Evolutionary conservation across 257 asterid species (phyloP).

Genomic region (Cordia subcordata): DNA sequence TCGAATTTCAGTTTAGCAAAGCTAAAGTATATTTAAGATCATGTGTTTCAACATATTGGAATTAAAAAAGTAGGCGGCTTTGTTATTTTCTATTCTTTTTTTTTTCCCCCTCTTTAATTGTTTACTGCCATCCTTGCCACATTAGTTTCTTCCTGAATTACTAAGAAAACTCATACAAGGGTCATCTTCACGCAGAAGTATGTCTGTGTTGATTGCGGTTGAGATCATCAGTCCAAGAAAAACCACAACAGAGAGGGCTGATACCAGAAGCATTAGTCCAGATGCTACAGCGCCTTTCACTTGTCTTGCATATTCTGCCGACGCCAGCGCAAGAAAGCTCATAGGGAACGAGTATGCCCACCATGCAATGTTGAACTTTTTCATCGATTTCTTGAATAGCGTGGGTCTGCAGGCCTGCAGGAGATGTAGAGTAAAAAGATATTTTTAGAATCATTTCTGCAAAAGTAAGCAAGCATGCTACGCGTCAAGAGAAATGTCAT

Average conservation of each 20-base stretch:
- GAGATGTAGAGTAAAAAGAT: no score
- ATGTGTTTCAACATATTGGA: no score
- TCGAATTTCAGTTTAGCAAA: no score
- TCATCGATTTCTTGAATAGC: conserved; percentile 58
- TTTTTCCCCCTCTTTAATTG: no score
- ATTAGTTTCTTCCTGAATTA: neutral
- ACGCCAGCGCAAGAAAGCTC: conserved; percentile 44
- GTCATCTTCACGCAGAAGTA: conserved; percentile 29
- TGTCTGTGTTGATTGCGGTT: conserved; percentile 34
- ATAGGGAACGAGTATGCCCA: conserved; percentile 58
- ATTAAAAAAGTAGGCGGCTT: no score
- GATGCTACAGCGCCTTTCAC: conserved; percentile 26
- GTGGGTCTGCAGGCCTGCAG: conserved; percentile 42
- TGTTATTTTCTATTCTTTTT: no score
- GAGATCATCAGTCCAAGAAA: conserved; percentile 26
- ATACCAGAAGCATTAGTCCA: conserved; percentile 36
- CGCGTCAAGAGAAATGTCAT: no score
- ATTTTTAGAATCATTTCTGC: no score
- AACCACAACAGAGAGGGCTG: conserved; percentile 43
- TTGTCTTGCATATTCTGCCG: conserved; percentile 37
- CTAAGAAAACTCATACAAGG: conserved; percentile 23
- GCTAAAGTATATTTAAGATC: no score
- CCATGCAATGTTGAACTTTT: conserved; percentile 39
- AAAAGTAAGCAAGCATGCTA: no score
- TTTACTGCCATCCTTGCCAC: no score